phyloP scores from a whole-genome alignment of 345 rosid species.

The Lagerstroemia speciosa region DNA sequence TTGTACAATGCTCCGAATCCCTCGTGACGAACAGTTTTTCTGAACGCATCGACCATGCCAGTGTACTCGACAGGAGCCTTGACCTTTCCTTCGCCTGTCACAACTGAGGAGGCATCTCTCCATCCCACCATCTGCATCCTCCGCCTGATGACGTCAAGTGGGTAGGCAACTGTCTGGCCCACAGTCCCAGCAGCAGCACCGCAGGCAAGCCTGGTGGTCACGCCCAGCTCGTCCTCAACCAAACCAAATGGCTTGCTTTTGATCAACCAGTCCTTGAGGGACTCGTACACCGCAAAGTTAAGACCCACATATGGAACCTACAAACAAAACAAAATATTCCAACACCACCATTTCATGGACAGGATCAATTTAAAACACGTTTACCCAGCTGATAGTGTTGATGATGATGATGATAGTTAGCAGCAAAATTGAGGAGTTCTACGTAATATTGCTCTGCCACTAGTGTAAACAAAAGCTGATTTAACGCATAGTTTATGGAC shows the following conservation, averaged over 20 bases:
- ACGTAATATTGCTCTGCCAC: neutral
- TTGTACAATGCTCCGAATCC: slow-evolving; percentile 79
- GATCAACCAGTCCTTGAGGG: slow-evolving; percentile 70
- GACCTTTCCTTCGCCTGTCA: slow-evolving; percentile 58
- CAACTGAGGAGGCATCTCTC: slow-evolving; percentile 78
- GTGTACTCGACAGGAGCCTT: slow-evolving; percentile 47
- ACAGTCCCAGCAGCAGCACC: slow-evolving; percentile 86
- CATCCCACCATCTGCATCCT: slow-evolving; percentile 96
- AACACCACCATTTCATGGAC: neutral
- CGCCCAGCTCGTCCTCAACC: slow-evolving; percentile 53
- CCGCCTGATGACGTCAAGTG: slow-evolving; percentile 72
- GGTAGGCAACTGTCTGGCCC: slow-evolving; percentile 88
- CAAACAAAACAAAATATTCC: slow-evolving; percentile 3
- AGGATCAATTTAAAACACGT: neutral
- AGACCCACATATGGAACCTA: slow-evolving; percentile 87
- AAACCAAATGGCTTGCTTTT: slow-evolving; percentile 44
- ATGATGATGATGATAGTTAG: too few relatives aligned
- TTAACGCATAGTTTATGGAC: neutral
- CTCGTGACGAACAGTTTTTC: slow-evolving; percentile 66
- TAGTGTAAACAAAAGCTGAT: neutral
- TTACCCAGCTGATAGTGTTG: neutral
- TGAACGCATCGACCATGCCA: slow-evolving; percentile 78
- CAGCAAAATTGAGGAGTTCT: neutral
- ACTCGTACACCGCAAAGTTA: slow-evolving; percentile 83
- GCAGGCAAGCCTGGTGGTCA: slow-evolving; percentile 71